Conservation (phyloP, 805 yeast species). For the Schwanniomyces polymorphus region DNA sequence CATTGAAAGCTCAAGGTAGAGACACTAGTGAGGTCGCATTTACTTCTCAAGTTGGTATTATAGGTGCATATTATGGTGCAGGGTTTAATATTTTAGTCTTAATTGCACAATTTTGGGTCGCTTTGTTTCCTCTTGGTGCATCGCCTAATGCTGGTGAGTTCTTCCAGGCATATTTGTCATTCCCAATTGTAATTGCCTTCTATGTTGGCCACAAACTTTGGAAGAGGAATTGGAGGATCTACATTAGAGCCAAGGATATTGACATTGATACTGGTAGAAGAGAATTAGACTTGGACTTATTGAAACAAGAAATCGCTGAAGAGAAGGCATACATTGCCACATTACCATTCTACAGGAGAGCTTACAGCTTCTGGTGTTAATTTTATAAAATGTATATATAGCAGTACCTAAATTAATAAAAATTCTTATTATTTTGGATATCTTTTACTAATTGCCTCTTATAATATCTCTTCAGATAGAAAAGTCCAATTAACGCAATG, state of each 20-base stretch:
- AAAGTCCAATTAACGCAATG: slow-evolving; percentile 3
- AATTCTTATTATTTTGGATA: slow-evolving; percentile 16
- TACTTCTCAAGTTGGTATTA: slow-evolving; percentile 64
- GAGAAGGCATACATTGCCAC: slow-evolving; percentile 32
- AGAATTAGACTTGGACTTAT: slow-evolving; percentile 37
- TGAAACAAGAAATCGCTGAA: slow-evolving; percentile 41
- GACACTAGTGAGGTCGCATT: slow-evolving; percentile 66
- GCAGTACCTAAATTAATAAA: neutral
- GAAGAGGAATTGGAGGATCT: slow-evolving; percentile 33
- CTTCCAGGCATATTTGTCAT: slow-evolving; percentile 66
- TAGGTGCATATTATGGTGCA: slow-evolving; percentile 66
- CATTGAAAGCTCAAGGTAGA: slow-evolving; percentile 66
- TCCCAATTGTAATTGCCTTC: slow-evolving; percentile 59
- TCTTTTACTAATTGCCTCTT: slow-evolving; percentile 22
- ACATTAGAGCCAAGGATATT: slow-evolving; percentile 30
- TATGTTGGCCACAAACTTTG: slow-evolving; percentile 60
- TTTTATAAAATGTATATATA: neutral
- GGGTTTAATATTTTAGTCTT: slow-evolving; percentile 59
- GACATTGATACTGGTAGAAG: slow-evolving; percentile 40
- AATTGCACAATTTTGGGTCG: slow-evolving; percentile 80
- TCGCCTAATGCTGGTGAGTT: slow-evolving; percentile 55
- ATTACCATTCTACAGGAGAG: slow-evolving; percentile 34
- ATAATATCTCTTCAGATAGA: slow-evolving; percentile 16
- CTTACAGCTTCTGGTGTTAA: slow-evolving; percentile 35
- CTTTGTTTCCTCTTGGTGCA: slow-evolving; percentile 65